phyloP scores from a whole-genome alignment of 176 grass and related monocot genomes.

The Musa itinerans region DNA sequence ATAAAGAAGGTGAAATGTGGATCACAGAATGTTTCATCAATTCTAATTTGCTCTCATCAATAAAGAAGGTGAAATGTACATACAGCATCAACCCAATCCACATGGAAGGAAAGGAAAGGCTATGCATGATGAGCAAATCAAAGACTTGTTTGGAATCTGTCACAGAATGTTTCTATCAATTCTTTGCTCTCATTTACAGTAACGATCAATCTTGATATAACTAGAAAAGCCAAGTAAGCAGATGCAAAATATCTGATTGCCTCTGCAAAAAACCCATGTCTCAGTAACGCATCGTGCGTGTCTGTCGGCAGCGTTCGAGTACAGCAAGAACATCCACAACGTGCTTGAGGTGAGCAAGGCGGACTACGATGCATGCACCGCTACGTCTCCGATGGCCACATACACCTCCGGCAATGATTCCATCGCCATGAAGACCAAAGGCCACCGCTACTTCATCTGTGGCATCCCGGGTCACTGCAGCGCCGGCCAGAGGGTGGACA shows the following conservation, averaged over 20 bases:
- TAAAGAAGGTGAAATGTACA: too few species aligned
- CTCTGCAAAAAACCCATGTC: not conserved
- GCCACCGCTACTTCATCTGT: constrained; percentile 7
- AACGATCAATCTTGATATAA: too few species aligned
- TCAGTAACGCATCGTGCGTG: not conserved
- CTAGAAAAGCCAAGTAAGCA: too few species aligned
- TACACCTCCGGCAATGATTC: not conserved
- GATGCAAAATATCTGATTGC: not conserved
- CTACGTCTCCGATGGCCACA: constrained; percentile 2
- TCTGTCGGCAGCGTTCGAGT: constrained; percentile 21
- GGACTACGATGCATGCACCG: constrained; percentile 14
- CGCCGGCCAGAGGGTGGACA: not conserved
- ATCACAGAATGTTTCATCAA: too few species aligned
- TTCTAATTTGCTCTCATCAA: too few species aligned
- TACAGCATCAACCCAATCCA: too few species aligned
- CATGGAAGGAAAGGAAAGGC: too few species aligned
- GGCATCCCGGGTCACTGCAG: not conserved
- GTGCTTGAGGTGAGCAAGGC: constrained; percentile 29
- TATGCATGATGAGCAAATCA: not conserved
- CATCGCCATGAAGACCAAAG: not conserved
- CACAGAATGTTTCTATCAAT: too few species aligned
- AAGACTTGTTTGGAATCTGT: not conserved
- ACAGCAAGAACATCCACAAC: not conserved
- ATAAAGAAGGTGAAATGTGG: too few species aligned
- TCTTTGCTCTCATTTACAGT: too few species aligned